A percentile compares a stretch with the other conserved stretches of the same genome.
These are phyloP conservation scores for Diaporthe velutina DNA, from an alignment of 2,329 filamentous ascomycete species.

Conservation along the genomic window DNA sequence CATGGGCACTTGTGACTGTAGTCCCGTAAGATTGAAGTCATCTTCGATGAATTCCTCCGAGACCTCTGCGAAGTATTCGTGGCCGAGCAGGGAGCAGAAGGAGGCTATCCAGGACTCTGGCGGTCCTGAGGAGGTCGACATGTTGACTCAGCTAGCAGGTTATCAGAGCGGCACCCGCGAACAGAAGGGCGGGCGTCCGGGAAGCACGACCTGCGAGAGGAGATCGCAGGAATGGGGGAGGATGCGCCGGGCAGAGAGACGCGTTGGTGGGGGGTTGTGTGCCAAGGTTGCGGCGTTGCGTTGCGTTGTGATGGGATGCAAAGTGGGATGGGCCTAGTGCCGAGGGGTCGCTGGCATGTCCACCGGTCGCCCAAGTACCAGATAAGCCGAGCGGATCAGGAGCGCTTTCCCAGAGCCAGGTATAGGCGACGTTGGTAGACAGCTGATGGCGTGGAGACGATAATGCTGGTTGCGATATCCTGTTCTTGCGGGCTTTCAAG, in stretches of 20 bases:
- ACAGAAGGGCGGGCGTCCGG: neutral
- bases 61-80: slow-evolving; percentile 99
- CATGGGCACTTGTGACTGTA: slow-evolving; percentile 96
- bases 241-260: slow-evolving; percentile 15
- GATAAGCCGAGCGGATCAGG: neutral
- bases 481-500: slow-evolving; percentile 21
- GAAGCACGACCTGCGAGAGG: neutral
- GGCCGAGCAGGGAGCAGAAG: slow-evolving; percentile 94
- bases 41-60: slow-evolving; percentile 99
- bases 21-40: slow-evolving; percentile 97
- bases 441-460: neutral
- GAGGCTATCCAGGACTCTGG: slow-evolving; percentile 97
- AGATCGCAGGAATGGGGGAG: slow-evolving; percentile 3
- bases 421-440: neutral
- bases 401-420: slow-evolving; percentile 13
- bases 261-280: slow-evolving; percentile 4
- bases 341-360: slow-evolving; percentile 21
- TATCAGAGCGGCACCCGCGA: neutral
- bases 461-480: slow-evolving; percentile 31
- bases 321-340: slow-evolving; percentile 29
- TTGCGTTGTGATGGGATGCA: slow-evolving; percentile 30
- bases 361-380: slow-evolving; percentile 26
- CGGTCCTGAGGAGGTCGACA: slow-evolving; percentile 72
- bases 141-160: slow-evolving; percentile 48
- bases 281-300: slow-evolving; percentile 26